Conservation (phyloP, 148 eudicot genomes). For the Amaranthus hypochondriacus region DNA sequence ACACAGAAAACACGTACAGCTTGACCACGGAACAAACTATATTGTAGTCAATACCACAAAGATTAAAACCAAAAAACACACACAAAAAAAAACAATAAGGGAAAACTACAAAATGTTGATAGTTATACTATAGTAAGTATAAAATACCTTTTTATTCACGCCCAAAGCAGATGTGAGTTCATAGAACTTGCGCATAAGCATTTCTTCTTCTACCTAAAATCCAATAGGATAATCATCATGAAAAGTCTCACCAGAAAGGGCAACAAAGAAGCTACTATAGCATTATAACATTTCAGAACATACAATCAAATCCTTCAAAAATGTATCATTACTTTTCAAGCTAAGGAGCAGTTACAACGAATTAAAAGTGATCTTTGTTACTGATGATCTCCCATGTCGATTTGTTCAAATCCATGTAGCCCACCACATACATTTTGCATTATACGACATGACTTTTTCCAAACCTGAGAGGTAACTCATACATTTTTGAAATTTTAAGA, state of each 20-base stretch:
- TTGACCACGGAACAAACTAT: not conserved
- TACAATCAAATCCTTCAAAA: not conserved
- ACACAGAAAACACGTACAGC: too few species aligned
- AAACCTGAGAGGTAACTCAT: too few species aligned
- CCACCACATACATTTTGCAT: too few species aligned
- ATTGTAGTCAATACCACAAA: not conserved
- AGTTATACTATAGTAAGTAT: too few species aligned
- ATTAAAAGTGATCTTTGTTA: not conserved
- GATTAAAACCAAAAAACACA: not conserved
- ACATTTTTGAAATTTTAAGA: too few species aligned
- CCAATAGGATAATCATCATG: conserved; percentile 1
- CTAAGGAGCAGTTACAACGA: not conserved
- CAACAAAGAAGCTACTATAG: not conserved
- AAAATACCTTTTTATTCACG: conserved; percentile 39
- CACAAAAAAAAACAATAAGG: not conserved
- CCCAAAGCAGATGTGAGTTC: conserved; percentile 48
- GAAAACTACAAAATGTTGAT: not conserved
- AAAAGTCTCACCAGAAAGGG: not conserved
- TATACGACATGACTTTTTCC: too few species aligned
- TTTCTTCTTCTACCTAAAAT: conserved; percentile 66
- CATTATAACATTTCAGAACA: not conserved
- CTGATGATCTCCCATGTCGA: too few species aligned
- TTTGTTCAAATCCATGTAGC: too few species aligned
- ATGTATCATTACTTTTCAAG: not conserved
- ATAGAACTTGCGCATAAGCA: conserved; percentile 68